Evolutionary conservation across 805 yeast genomes (phyloP), one percentile per base, ranked within the genome.

Genomic region (Candida takata): DNA sequence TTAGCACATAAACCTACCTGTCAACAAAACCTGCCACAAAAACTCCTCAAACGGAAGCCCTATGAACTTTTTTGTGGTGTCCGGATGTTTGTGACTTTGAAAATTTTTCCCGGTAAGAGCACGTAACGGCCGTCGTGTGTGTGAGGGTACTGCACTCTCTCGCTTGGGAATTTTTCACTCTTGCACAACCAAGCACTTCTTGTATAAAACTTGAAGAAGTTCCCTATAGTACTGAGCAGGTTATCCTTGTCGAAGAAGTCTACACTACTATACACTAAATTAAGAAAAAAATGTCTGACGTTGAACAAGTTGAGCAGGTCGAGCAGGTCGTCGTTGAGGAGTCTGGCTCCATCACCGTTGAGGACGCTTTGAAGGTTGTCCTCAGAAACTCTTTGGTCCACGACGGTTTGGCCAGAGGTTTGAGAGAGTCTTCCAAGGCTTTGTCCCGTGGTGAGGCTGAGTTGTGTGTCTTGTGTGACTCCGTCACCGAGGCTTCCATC

Each of bases 351-450:
- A 79, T 90, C 73, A 77, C 97, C 69, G 83, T 92, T 58, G 97
- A 94, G 77, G 98, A 92, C 68, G 95, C 97, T 67, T 77, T 92
- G 69, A 86, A 87, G 77, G 92, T 85, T 65, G 97, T 92, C 66
- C 82, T 92, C 67, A 88, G 95, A 82, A 87, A 92, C 69, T 80
- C 99, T 58, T 80, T 92, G 68, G 84, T 90, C 64, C 95, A 87
- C 78, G 97, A 90, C 69, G 98, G 99, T 74, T 85, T 92, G 72
- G 97, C 97, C 69, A 90, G 99, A 79, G 99, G 99, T 81, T 82
- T 92, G 70, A 92, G 97, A 81, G 98, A 92, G 79, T 94, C 97
- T 56, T 85, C 97, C 65, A 92, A 92, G 84, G 97, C 97, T 70
- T 79, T 92, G 58, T 78, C 95, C 64, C 78, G 86, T 71, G 86